Evolutionary conservation across 371 early-diverging fungal genomes (phyloP), one percentile per base, ranked within the genome.

Genomic region (Rhizopus stolonifer): DNA sequence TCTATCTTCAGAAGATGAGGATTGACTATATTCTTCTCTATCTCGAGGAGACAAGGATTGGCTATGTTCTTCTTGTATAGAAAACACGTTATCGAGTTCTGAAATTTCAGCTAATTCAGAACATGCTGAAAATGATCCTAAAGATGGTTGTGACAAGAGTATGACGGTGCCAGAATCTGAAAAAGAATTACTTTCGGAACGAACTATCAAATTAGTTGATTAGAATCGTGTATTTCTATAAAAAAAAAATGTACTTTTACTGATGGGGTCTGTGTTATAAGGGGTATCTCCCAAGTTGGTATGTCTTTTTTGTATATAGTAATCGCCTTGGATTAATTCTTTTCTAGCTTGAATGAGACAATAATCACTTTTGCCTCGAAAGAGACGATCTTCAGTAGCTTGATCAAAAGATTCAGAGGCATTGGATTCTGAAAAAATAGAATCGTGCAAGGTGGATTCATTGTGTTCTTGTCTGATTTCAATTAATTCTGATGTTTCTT

Each of bases 211-310:
- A 42, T 18, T 18, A 0, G 4, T 42, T 10, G 21, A 42, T 5
- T 7, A 38, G 38, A n/a, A n/a, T 6, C n/a, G 14, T 11, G 38
- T 11, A 6, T 1, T 38, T 5, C 6, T 38, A 7, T 38, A 38
- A 2, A 15, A 38, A n/a, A 38, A 38, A 38, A 38, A 38, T 11
- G 38, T 17, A 6, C 21, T 21, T 19, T 8, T 10, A 8, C 14
- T 8, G 14, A 42, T 10, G 9, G 42, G 42, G 3, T 18, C 21
- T 9, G 42, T 42, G 19, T 42, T 42, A 42, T 21, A 21, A 19
- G 42, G 42, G 42, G 42, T 42, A 42, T 42, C 42, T 18, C 9
- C 42, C 13, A 42, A 10, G 21, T 42, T 19, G 42, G 42, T 42
- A 42, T 42, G 42, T 42, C 42, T 42, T 21, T 21, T 42, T 42